Conservation (phyloP, 2,329 filamentous ascomycete genomes). For the Cladosporium sp. region DNA sequence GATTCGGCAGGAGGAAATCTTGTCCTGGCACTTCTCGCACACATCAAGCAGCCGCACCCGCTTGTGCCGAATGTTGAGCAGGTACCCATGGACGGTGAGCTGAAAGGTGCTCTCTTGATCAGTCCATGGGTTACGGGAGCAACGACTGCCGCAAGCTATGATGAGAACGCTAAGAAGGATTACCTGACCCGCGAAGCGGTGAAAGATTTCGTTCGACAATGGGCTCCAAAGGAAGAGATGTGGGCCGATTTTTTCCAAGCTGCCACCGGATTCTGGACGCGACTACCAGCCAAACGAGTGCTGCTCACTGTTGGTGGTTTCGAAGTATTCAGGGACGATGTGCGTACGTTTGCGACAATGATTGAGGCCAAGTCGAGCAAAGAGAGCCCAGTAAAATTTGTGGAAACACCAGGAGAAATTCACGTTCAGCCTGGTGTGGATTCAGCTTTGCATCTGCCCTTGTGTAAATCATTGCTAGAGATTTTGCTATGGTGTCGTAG, state of each 20-base stretch:
- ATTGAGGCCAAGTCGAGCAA: not conserved
- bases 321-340: constrained; percentile 4
- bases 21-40: constrained; percentile 47
- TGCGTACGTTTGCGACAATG: not conserved
- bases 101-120: constrained; percentile 7
- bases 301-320: not conserved
- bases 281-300: not conserved
- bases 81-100: not conserved
- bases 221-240: not conserved
- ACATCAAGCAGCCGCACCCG: constrained; percentile 58
- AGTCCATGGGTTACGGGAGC: not conserved
- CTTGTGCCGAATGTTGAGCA: constrained; percentile 39
- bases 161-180: not conserved
- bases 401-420: not conserved
- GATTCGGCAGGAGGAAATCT: constrained; percentile 58
- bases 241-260: constrained; percentile 4
- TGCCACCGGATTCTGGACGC: not conserved
- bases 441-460: not conserved
- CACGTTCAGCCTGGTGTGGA: constrained; percentile 9
- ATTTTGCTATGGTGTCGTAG: constrained; percentile 1
- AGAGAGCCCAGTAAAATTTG: not conserved
- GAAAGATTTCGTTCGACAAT: not conserved
- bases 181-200: not conserved
- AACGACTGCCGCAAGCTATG: not conserved
- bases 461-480: not conserved